Evolutionary conservation across 306 rosid genomes (phyloP).

Genomic region (Sphenostylis stenocarpa): DNA sequence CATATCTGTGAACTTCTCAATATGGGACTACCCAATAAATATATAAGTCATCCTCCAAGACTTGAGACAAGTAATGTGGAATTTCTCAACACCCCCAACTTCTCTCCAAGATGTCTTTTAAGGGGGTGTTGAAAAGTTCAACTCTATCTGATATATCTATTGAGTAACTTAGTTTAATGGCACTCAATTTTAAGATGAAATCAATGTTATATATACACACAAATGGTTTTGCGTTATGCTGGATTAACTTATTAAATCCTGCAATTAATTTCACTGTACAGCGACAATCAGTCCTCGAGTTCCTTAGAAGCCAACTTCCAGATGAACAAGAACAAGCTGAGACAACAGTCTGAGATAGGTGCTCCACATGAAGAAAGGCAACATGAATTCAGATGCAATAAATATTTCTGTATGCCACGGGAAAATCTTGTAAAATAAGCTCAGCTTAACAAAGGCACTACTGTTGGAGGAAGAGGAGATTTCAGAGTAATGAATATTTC

Average conservation of each 20-base stretch:
- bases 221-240: not conserved
- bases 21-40: no score
- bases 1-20: no score
- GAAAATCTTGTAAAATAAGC: constrained; percentile 29
- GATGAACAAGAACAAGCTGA: constrained; percentile 56
- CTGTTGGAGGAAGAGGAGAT: constrained; percentile 28
- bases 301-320: constrained; percentile 62
- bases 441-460: constrained; percentile 2
- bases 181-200: no score
- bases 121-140: no score
- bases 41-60: no score
- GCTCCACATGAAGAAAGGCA: constrained; percentile 12
- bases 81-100: no score
- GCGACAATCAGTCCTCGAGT: constrained; percentile 78
- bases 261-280: constrained; percentile 22
- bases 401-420: constrained; percentile 23
- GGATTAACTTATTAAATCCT: constrained; percentile 17
- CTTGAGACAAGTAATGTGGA: no score
- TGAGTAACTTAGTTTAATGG: no score
- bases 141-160: no score
- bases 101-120: no score
- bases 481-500: constrained; percentile 20
- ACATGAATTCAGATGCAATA: constrained; percentile 20
- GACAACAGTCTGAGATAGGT: constrained; percentile 34
- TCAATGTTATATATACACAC: no score